A percentile compares a stretch with the other conserved stretches of the same genome.
Evolutionary conservation across 1,139 yeast species (phyloP).

Genomic region (Saccharomyces hybrid): DNA sequence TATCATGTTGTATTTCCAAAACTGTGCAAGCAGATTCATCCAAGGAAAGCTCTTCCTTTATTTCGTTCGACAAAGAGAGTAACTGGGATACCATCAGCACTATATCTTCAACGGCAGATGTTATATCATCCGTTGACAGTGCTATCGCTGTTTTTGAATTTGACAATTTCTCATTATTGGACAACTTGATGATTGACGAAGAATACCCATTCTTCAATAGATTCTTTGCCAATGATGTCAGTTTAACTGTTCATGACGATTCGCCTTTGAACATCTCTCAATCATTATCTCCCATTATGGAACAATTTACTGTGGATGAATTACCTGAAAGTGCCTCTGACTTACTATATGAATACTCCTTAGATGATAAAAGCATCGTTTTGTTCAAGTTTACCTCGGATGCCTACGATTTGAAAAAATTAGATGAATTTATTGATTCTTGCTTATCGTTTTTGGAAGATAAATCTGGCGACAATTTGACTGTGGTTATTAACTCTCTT

Average conservation of each 20-base stretch:
- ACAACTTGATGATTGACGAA: conserved; percentile 7
- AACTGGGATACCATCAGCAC: not conserved
- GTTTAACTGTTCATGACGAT: conserved; percentile 13
- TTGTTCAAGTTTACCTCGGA: conserved; percentile 19
- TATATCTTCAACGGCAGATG: not conserved
- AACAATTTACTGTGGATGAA: conserved; percentile 10
- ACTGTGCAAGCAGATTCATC: not conserved
- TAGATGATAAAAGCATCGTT: conserved; percentile 15
- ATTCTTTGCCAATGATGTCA: conserved; percentile 13
- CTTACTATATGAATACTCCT: conserved; percentile 14
- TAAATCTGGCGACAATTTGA: conserved; percentile 13
- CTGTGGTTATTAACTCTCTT: conserved; percentile 15
- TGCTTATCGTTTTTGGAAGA: conserved; percentile 19
- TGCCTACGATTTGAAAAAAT: conserved; percentile 16
- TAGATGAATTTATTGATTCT: conserved; percentile 25
- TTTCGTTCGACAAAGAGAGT: not conserved
- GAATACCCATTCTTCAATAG: conserved; percentile 16
- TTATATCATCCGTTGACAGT: conserved; percentile 5
- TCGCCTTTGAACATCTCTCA: not conserved
- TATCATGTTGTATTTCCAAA: not conserved
- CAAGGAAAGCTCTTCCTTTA: not conserved
- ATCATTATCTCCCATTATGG: not conserved
- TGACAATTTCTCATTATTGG: conserved; percentile 14
- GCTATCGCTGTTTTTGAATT: conserved; percentile 20
- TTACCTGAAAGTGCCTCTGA: conserved; percentile 17